These are phyloP conservation scores for Oryza glaberrima DNA, from an alignment of 176 grass and related monocot species.

Conservation along the genomic window DNA sequence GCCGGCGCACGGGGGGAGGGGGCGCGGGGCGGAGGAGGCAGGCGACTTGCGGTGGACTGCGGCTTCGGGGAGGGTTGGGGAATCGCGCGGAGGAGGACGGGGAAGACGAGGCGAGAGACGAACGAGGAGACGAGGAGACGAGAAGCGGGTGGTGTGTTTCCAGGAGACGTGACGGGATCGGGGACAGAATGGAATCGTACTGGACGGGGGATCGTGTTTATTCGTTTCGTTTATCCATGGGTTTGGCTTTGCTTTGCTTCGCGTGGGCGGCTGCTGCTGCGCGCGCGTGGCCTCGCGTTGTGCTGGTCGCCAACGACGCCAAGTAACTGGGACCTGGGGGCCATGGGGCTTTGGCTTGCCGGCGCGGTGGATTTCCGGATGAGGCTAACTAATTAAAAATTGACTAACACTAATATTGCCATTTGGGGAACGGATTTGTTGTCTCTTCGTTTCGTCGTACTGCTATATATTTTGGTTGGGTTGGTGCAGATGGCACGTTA, in stretches of 20 bases:
- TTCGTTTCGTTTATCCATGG: slow-evolving; percentile 54
- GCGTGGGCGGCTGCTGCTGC: not conserved
- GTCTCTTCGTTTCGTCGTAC: not conserved
- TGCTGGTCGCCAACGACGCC: slow-evolving; percentile 41
- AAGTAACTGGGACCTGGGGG: slow-evolving; percentile 28
- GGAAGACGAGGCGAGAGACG: not conserved
- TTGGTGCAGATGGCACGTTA: no score
- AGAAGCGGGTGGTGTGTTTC: slow-evolving; percentile 12
- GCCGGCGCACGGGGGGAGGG: slow-evolving; percentile 5
- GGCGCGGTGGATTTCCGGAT: not conserved
- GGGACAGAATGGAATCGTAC: slow-evolving; percentile 35
- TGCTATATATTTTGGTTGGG: not conserved
- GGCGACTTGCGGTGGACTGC: slow-evolving; percentile 51
- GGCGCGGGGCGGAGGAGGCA: not conserved
- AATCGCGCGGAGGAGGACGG: slow-evolving; percentile 39
- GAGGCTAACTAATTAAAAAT: not conserved
- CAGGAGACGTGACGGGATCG: slow-evolving; percentile 63
- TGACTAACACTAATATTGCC: not conserved
- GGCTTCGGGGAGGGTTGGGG: slow-evolving; percentile 36
- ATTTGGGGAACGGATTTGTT: not conserved
- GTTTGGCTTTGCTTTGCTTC: slow-evolving; percentile 30
- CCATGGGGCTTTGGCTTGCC: not conserved
- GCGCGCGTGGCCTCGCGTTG: slow-evolving; percentile 10
- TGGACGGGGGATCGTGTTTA: slow-evolving; percentile 37
- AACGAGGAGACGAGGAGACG: not conserved